Percentiles rank a stretch among this genome's conserved stretches.
These are phyloP conservation scores for Neopestalotiopsis sp. DNA, from an alignment of 2,329 filamentous ascomycete genomes.

Conservation along the genomic window DNA sequence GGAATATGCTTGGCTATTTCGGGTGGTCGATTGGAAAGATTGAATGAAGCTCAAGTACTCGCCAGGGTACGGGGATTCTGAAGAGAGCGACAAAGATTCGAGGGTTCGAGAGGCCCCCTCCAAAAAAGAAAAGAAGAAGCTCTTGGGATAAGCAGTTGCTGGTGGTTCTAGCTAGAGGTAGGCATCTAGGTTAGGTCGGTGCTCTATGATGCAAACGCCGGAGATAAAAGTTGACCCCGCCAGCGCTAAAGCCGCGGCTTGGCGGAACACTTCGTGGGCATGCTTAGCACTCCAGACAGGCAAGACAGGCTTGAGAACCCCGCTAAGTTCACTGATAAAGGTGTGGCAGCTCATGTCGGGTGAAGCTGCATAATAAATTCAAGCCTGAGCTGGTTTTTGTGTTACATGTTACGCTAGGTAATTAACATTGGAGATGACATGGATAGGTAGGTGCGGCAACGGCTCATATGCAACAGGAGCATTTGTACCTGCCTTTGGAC, in stretches of 20 bases:
- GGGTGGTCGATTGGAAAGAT: not conserved
- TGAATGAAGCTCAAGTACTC: not conserved
- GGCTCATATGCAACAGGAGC: too few relatives aligned
- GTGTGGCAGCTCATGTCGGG: too few relatives aligned
- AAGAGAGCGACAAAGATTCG: not conserved
- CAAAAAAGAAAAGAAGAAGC: constrained; percentile 6
- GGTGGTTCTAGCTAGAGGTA: not conserved
- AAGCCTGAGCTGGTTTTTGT: too few relatives aligned
- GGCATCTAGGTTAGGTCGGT: not conserved
- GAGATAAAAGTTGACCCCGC: constrained; percentile 7
- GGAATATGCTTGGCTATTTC: not conserved
- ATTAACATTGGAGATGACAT: too few relatives aligned
- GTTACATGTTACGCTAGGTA: too few relatives aligned
- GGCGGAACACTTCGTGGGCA: too few relatives aligned
- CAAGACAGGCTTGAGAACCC: too few relatives aligned
- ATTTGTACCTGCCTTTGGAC: too few relatives aligned
- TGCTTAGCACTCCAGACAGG: too few relatives aligned
- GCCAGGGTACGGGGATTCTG: not conserved
- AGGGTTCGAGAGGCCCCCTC: constrained; percentile 6
- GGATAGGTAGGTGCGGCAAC: too few relatives aligned
- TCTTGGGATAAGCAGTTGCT: constrained; percentile 14
- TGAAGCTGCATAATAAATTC: too few relatives aligned
- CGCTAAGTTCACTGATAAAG: too few relatives aligned
- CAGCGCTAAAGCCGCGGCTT: not conserved
- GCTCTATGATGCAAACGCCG: constrained; percentile 20